Base-by-base conservation (phyloP, 768 basidiomycete species). In the Pleurotus ostreatus region DNA sequence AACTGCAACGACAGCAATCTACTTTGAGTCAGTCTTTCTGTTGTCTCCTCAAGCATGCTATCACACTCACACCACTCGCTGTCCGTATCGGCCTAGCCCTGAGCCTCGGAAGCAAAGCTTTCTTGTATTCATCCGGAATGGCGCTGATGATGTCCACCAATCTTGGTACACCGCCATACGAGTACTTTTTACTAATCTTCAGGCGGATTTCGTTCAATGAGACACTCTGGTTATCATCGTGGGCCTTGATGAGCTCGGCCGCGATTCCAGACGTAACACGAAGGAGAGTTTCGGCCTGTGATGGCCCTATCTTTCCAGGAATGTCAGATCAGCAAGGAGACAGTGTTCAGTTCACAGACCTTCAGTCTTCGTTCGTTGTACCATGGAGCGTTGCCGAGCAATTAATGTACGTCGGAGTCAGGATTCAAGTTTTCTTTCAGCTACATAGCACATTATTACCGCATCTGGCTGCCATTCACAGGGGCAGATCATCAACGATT, bases 1-100 rank as follows among this genome's bases (percentile, higher is more conserved):
- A n/a, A 99, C 96, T 7, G 97, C 97, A 12, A 99, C 97, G 20
- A 98, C 96, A 13, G 96, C 97, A 57, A 98, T 95, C 94, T 96
- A 57, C 3, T 30, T 37, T 44, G 30, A 56, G 3, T 26, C 22
- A 56, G 11, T 2, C 23, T 51, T 23, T 45, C 23, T 26, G 55
- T 48, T 49, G 30, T 11, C 55, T 46, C 48, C n/a, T 18, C 26
- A 55, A 16, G 15, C 16, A 22, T 26, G 26, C 46, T 40, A 41
- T 39, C 39, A 5, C 15, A 78, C 87, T 65, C 63, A 95, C 95
- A 57, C 97, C 96, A 71, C 94, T 96, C 6, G 97, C 97, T 3
- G 96, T 98, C 60, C 97, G 77, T 54, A 99, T 94, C 16, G 97
- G 97, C 61, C 97, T 83, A 16, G 97, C 96, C 61, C 85, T 89